These are phyloP conservation scores for Endothia cerciana DNA, from an alignment of 2,329 filamentous ascomycete genomes.

Conservation along the genomic window DNA sequence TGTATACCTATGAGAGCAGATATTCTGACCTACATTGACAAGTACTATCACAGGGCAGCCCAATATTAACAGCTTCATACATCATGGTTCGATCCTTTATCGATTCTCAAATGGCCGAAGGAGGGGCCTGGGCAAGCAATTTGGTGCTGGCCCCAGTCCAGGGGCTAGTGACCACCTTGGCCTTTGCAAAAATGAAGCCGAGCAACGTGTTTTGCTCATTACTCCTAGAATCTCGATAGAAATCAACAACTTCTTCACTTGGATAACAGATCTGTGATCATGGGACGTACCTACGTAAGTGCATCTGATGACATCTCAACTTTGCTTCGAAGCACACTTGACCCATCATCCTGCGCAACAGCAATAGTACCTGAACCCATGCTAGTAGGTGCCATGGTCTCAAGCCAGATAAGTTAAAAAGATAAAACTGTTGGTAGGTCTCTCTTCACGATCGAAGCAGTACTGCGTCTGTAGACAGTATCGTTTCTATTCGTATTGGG, in stretches of 20 bases:
- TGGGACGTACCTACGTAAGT: not conserved
- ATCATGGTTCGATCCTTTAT: not conserved
- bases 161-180: not conserved
- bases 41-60: not conserved
- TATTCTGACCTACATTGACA: not conserved
- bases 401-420: no score
- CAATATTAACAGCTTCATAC: not conserved
- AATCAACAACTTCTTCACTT: not conserved
- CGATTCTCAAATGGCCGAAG: not conserved
- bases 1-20: not conserved
- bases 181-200: not conserved
- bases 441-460: no score
- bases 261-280: not conserved
- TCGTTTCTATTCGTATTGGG: no score
- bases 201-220: not conserved
- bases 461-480: no score
- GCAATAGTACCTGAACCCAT: not conserved
- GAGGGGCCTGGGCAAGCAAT: not conserved
- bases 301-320: not conserved
- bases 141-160: not conserved
- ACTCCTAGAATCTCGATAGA: no score
- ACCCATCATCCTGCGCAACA: not conserved
- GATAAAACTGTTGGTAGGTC: no score
- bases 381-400: not conserved
- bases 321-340: not conserved